Evolutionary conservation across 768 basidiomycete genomes (phyloP).

Genomic region (Leccinum subgranulosum): DNA sequence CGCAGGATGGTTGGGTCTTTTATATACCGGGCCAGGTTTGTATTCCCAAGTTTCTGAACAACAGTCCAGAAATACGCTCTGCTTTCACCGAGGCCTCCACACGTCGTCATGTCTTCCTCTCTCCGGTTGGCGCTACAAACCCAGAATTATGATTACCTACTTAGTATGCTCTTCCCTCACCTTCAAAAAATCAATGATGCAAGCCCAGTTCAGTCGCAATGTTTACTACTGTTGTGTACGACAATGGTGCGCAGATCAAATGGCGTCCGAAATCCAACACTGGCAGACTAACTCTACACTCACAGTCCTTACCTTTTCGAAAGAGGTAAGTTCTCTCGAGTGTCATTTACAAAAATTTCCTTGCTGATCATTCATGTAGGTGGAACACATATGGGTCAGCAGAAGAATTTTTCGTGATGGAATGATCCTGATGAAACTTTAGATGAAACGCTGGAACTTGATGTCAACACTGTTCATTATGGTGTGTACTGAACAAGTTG

Average conservation of each 20-base stretch:
- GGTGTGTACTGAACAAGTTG: background rate
- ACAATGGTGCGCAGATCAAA: background rate
- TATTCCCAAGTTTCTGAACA: background rate
- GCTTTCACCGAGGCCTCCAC: background rate
- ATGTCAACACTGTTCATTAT: background rate
- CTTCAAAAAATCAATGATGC: background rate
- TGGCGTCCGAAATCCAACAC: background rate
- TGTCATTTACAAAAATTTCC: background rate
- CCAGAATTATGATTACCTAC: background rate
- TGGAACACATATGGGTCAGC: background rate
- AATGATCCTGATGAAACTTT: background rate
- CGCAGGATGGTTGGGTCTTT: background rate
- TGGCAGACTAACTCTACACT: background rate
- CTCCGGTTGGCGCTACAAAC: background rate
- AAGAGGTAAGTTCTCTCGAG: background rate
- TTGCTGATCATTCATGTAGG: background rate
- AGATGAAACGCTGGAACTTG: background rate
- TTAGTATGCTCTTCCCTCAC: background rate
- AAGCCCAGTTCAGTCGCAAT: background rate
- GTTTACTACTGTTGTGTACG: background rate
- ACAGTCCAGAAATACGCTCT: background rate
- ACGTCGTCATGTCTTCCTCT: background rate
- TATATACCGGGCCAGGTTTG: background rate
- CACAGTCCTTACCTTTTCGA: background rate
- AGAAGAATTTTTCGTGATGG: background rate